Base-by-base conservation (phyloP, 2,329 filamentous ascomycete genomes). In the Aurifilum marmelostoma region DNA sequence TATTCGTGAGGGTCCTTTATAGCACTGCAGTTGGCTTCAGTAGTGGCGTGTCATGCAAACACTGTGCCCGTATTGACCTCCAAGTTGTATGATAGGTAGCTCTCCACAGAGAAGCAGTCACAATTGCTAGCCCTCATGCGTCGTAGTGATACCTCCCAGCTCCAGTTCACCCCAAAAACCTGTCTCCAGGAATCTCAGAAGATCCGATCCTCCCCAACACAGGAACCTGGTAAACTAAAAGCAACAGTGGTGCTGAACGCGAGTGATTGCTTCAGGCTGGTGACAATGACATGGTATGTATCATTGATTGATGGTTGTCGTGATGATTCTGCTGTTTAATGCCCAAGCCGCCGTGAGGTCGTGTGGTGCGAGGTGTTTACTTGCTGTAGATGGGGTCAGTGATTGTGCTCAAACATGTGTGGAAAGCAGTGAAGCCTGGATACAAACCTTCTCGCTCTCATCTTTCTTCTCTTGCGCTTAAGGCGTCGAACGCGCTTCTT, bases 391-490 rank as follows among this genome's bases (percentile, higher is more conserved):
- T 50, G 9, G 16, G 70, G 75, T 84, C 77, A 83, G 82, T 65
- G 63, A 62, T 60, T 14, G 18, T 63, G 16, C 41, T n/a, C 32
- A 32, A 4, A 6, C 3, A 6, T 32, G 21, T 32, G 18, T n/a
- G 29, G 32, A 16, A 16, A 14, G 32, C 67, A 11, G 50, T 54
- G 14, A 32, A 41, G 37, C 62, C 60, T 56, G 56, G 69, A 85
- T 47, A 86, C 94, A 89, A 89, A 98, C 96, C 91, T 94, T 87
- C 96, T 88, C 80, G 95, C 96, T 84, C 96, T 91, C 87, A 96
- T 97, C 95, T 99, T 99, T 94, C 96, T 97, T 88, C 96, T 94
- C 94, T 99, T 99, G 83, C 94, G 92, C 92, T 98, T 98, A 85
- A 99, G 93, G 85, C 96, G 91, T 81, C 96, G 90, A 87, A 97